These are phyloP conservation scores for Cryptosporidium canis DNA, from an alignment of 169 alveolate species.

Conservation along the genomic window DNA sequence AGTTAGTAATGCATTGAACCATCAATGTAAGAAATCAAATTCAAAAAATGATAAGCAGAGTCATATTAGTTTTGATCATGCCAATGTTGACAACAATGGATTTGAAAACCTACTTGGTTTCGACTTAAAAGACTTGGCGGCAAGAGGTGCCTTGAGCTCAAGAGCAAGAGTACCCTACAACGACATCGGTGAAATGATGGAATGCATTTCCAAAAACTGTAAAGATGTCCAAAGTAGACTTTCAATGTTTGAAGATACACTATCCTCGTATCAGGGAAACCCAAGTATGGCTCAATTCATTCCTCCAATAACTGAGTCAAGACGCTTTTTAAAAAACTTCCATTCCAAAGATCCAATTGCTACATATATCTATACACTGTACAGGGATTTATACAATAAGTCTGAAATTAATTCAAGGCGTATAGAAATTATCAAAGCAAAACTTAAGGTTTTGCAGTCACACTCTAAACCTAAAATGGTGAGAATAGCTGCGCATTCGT, in stretches of 20 bases:
- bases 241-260: slow-evolving; percentile 23
- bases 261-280: slow-evolving; percentile 24
- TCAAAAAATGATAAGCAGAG: background rate
- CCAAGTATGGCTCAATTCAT: slow-evolving; percentile 54
- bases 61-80: background rate
- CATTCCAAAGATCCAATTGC: slow-evolving; percentile 68
- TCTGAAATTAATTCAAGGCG: slow-evolving; percentile 67
- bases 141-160: slow-evolving; percentile 9
- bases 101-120: slow-evolving; percentile 36
- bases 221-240: slow-evolving; percentile 67
- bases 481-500: slow-evolving; percentile 51
- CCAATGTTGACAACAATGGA: background rate
- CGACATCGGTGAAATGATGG: slow-evolving; percentile 70
- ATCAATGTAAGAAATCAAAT: background rate
- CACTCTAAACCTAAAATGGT: slow-evolving; percentile 66
- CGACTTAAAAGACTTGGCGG: slow-evolving; percentile 57
- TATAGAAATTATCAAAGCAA: slow-evolving; percentile 66
- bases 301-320: slow-evolving; percentile 60
- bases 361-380: slow-evolving; percentile 34
- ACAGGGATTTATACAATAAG: slow-evolving; percentile 52
- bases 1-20: background rate
- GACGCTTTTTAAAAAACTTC: slow-evolving; percentile 39
- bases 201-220: slow-evolving; percentile 62
- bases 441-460: slow-evolving; percentile 47
- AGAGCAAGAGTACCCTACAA: slow-evolving; percentile 56